Evolutionary conservation across 2,329 filamentous ascomycete species (phyloP), one percentile per base, ranked within the genome.

Genomic region (Keithomyces neogunnii): DNA sequence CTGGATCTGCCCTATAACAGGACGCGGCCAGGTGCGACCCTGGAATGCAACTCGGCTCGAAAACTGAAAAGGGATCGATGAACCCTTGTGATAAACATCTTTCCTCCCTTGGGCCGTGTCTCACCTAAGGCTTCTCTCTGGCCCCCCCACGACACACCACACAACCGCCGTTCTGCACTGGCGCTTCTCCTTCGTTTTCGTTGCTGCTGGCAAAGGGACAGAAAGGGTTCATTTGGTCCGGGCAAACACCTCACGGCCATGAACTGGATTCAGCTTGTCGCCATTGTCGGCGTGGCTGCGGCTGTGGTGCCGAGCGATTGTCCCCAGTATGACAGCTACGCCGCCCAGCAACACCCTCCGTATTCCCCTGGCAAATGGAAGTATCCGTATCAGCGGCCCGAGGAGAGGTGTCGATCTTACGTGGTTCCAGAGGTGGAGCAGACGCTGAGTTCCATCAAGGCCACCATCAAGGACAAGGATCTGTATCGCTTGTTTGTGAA

Each of bases 321-420:
- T 49, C 68, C 67, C 30, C 61, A 62, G 42, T 71, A 66, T 52
- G 64, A 66, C 47, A 51, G 62, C 47, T 70, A 68, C 47, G 66
- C 68, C 26, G 60, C 59, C 29, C 46, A 64, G 9, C 57, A 56
- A 26, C 86, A 92, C 64, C 71, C 76, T 36, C 92, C 92, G 1
- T 82, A 84, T 60, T 95, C 88, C 57, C 69, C 78, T n/a, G 91
- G 92, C 10, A 82, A 81, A 6, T 79, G 93, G 63, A 73, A 80
- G 51, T 81, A 96, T 7, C 86, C 89, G 1, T 95, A 80, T 66
- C 89, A 95, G 72, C 81, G 92, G 31, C 92, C 92, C 0, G 77
- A 77, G 1, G 72, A 78, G 48, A 77, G 80, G 60, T 96, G 91
- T 65, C 85, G 91, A 48, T 95, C 88, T 1, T 95, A 93, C 72